Percentiles rank a stretch among this genome's conserved stretches.
Evolutionary conservation across 176 grass and related monocot species (phyloP).

Genomic region (Aegilops bicornis): DNA sequence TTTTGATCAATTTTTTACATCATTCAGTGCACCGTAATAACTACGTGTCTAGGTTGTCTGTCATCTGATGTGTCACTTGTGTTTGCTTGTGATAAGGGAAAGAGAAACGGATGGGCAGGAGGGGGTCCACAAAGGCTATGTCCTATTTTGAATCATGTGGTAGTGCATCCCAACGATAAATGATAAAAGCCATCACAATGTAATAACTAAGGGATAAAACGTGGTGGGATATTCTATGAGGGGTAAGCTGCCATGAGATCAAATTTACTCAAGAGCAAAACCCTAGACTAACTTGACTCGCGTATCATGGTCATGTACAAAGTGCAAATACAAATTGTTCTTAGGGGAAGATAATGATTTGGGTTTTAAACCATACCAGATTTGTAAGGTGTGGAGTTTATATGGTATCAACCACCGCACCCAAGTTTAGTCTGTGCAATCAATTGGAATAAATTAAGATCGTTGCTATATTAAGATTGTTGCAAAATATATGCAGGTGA

Average conservation of each 20-base stretch:
- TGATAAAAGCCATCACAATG: no score
- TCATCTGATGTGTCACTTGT: no score
- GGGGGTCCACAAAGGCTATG: no score
- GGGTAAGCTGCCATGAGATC: neutral
- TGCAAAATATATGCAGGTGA: neutral
- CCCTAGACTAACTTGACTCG: neutral
- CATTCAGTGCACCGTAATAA: no score
- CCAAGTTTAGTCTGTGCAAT: neutral
- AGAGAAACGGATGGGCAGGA: no score
- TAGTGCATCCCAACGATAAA: no score
- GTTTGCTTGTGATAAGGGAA: no score
- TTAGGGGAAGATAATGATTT: neutral
- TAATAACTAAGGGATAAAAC: no score
- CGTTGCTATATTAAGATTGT: neutral
- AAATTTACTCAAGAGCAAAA: neutral
- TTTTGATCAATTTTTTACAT: no score
- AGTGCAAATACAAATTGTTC: neutral
- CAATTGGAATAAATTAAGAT: neutral
- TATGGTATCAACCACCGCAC: neutral
- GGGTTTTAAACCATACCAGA: neutral
- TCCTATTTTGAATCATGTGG: no score
- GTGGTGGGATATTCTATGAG: neutral
- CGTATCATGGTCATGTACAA: no score
- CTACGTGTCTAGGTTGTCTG: no score
- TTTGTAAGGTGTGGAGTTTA: neutral